phyloP scores from a whole-genome alignment of 2,329 filamentous ascomycete genomes.

The Beauveria varroae region DNA sequence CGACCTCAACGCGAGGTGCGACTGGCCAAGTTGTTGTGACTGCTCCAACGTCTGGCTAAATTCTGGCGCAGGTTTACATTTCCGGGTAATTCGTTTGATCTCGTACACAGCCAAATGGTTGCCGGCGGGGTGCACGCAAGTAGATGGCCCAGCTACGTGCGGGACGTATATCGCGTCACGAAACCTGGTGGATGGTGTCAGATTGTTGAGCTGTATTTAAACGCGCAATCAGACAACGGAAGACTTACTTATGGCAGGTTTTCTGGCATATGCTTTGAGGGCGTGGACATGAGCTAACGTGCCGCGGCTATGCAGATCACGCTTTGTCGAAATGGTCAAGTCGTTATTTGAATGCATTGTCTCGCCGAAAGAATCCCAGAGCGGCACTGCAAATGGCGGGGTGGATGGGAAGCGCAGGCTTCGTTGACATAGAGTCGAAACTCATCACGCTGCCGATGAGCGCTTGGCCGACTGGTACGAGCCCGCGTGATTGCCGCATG shows the following conservation, averaged over 20 bases:
- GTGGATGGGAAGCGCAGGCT: constrained; percentile 54
- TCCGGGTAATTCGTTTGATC: constrained; percentile 63
- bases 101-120: constrained; percentile 73
- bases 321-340: constrained; percentile 62
- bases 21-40: not conserved
- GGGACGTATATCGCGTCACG: constrained; percentile 65
- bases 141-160: constrained; percentile 69
- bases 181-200: constrained; percentile 78
- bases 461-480: constrained; percentile 59
- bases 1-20: constrained; percentile 59
- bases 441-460: constrained; percentile 63
- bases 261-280: not conserved
- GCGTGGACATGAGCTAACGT: constrained; percentile 8
- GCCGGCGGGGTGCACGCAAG: constrained; percentile 62
- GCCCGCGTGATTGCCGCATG: not conserved
- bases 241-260: constrained; percentile 55
- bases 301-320: constrained; percentile 36
- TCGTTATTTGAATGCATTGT: constrained; percentile 53
- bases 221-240: constrained; percentile 79
- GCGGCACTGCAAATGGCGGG: constrained; percentile 52
- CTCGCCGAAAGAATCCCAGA: constrained; percentile 58
- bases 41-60: not conserved
- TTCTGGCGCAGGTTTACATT: constrained; percentile 52
- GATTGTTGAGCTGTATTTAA: constrained; percentile 80
- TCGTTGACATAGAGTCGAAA: constrained; percentile 58